phyloP scores from a whole-genome alignment of 768 basidiomycete species.

The Tubosaeta sp. region DNA sequence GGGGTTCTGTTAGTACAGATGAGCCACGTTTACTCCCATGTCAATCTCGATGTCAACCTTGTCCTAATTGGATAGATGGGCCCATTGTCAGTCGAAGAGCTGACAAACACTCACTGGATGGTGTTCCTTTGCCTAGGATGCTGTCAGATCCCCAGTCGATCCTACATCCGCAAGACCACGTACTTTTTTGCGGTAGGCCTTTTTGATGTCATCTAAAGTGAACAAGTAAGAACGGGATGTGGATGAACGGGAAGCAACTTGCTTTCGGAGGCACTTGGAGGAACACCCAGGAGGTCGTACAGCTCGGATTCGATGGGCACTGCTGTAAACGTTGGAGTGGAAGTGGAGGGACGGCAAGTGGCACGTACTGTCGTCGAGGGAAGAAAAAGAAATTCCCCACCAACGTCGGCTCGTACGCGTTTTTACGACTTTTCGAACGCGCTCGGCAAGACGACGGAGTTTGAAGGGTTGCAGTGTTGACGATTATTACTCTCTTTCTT shows the following conservation, averaged over 20 bases:
- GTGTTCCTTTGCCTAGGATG: conserved; percentile 71
- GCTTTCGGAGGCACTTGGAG: conserved; percentile 71
- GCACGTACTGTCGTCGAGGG: conserved; percentile 26
- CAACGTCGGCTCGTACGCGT: conserved; percentile 13
- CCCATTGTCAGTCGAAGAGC: conserved; percentile 2
- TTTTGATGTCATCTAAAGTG: conserved; percentile 76
- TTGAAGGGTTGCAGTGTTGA: conserved; percentile 24
- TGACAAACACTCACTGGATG: conserved; percentile 62
- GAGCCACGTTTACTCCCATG: background rate
- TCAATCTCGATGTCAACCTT: conserved; percentile 42
- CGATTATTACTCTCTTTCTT: background rate
- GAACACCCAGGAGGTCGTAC: conserved; percentile 81
- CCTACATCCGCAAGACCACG: conserved; percentile 11
- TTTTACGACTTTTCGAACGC: conserved; percentile 22
- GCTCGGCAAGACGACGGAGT: conserved; percentile 32
- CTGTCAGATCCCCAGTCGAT: conserved; percentile 10
- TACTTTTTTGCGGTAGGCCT: conserved; percentile 92
- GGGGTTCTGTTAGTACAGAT: conserved; percentile 55
- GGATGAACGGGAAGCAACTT: conserved; percentile 12
- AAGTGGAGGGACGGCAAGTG: background rate
- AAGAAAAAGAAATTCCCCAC: background rate
- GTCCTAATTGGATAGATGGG: conserved; percentile 45
- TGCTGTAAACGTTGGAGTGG: conserved; percentile 22
- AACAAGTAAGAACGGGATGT: conserved; percentile 7
- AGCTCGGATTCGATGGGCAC: conserved; percentile 76